phyloP scores from a whole-genome alignment of 441 rosid genomes.

The Gossypium trilobum region DNA sequence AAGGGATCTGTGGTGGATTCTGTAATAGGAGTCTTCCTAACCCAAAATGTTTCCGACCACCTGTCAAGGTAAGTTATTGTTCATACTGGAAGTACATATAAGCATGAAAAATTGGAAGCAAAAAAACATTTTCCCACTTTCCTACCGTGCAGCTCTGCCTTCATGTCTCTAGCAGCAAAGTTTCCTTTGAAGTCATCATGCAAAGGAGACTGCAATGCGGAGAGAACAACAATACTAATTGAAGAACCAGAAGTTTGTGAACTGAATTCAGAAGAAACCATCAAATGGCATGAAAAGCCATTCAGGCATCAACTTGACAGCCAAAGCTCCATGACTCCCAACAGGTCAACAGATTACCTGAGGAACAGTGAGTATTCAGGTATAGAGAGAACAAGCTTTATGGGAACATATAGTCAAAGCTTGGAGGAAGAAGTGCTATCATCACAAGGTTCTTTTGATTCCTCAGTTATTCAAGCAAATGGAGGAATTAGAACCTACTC shows the following conservation, averaged over 20 bases:
- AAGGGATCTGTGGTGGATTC: constrained; percentile 99
- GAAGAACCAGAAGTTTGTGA: constrained; percentile 61
- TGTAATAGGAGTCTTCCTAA: constrained; percentile 88
- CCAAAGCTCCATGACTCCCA: constrained; percentile 31
- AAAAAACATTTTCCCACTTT: constrained; percentile 18
- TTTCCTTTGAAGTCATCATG: constrained; percentile 55
- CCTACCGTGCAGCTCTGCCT: constrained; percentile 72
- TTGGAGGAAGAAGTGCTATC: constrained; percentile 61
- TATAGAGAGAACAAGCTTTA: constrained; percentile 33
- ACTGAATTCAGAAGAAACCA: constrained; percentile 27
- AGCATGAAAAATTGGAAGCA: constrained; percentile 9
- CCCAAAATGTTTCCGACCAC: constrained; percentile 96
- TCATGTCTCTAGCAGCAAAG: constrained; percentile 75
- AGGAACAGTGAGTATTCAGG: constrained; percentile 31
- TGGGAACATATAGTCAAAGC: constrained; percentile 37
- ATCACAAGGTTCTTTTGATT: constrained; percentile 52
- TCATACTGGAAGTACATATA: constrained; percentile 7
- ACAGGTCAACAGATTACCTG: constrained; percentile 31
- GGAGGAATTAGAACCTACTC: constrained; percentile 44
- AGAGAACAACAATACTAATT: constrained; percentile 27
- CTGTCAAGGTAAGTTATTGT: constrained; percentile 70
- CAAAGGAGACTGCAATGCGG: constrained; percentile 22
- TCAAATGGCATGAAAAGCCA: constrained; percentile 36
- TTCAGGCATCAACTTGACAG: constrained; percentile 24
- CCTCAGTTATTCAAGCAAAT: constrained; percentile 34